Conservation (phyloP, 441 rosid genomes). For the Croton laevigatus region DNA sequence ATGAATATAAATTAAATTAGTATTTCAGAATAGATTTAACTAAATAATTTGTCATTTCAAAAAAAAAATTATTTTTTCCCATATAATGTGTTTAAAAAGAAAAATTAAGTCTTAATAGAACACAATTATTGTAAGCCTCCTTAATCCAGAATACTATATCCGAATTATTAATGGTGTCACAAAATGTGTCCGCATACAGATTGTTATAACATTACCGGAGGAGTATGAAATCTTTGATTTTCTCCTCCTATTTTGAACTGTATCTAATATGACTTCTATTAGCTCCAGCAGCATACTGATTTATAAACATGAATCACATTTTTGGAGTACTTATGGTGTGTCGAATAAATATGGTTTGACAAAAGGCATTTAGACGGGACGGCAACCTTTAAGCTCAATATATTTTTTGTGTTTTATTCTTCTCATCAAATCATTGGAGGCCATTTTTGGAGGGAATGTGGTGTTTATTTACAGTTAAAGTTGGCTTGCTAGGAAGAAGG, state of each 20-base stretch:
- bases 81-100: too few relatives aligned
- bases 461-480: constrained; percentile 3
- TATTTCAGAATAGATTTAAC: too few relatives aligned
- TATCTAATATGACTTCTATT: constrained; percentile 11
- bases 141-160: too few relatives aligned
- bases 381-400: background rate
- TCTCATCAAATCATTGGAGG: background rate
- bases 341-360: background rate
- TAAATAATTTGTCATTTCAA: too few relatives aligned
- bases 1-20: too few relatives aligned
- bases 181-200: too few relatives aligned
- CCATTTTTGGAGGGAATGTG: background rate
- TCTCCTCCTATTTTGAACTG: constrained; percentile 9
- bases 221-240: constrained; percentile 58
- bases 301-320: background rate
- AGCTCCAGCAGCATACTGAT: background rate
- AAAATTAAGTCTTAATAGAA: too few relatives aligned
- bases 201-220: constrained; percentile 83
- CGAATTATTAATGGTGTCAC: too few relatives aligned
- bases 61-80: too few relatives aligned
- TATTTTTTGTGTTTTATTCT: background rate
- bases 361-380: background rate
- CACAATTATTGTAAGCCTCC: too few relatives aligned
- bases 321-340: background rate
- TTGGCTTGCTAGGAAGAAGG: background rate